Percentiles rank a stretch among this genome's conserved stretches.
phyloP scores from a whole-genome alignment of 2,329 filamentous ascomycete species.

The Rhynchosporium agropyri region DNA sequence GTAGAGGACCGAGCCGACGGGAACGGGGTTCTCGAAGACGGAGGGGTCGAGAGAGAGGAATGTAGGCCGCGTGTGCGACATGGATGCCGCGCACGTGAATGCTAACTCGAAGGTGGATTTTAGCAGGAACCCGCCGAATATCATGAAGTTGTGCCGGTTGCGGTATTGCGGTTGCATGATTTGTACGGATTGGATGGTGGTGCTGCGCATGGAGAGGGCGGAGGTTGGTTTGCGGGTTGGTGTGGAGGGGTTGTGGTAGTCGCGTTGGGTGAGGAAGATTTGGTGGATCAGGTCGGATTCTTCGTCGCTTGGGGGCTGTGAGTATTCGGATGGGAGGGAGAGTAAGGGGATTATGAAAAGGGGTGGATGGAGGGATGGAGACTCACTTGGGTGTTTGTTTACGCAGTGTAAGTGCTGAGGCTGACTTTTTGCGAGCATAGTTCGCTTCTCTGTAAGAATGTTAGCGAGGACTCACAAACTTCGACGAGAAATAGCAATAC shows the following conservation, averaged over 20 bases:
- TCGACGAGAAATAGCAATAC: not conserved
- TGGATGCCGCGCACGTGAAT: conserved; percentile 70
- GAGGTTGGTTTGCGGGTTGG: conserved; percentile 57
- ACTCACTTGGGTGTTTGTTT: conserved; percentile 62
- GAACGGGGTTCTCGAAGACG: conserved; percentile 72
- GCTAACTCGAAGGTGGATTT: conserved; percentile 73
- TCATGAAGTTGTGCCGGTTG: conserved; percentile 73
- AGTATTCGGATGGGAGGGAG: not conserved
- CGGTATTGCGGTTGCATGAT: conserved; percentile 76
- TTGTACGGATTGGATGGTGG: conserved; percentile 64
- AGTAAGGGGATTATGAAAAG: not conserved
- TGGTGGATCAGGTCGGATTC: conserved; percentile 71
- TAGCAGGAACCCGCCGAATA: conserved; percentile 72
- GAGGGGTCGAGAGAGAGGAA: conserved; percentile 71
- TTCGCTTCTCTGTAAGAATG: conserved; percentile 53
- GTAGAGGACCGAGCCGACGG: conserved; percentile 71
- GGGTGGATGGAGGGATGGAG: not conserved
- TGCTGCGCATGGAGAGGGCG: conserved; percentile 63
- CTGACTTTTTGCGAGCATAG: conserved; percentile 65
- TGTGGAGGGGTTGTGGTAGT: conserved; percentile 62
- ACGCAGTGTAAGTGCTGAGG: conserved; percentile 59
- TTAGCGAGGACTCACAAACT: not conserved
- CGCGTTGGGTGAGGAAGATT: conserved; percentile 68
- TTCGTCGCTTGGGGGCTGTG: conserved; percentile 48
- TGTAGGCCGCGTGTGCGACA: conserved; percentile 66